Percentiles rank a stretch among this genome's conserved stretches.
Conservation (phyloP, 352 stramenopile genomes). For the Thalassiosira hispida region DNA sequence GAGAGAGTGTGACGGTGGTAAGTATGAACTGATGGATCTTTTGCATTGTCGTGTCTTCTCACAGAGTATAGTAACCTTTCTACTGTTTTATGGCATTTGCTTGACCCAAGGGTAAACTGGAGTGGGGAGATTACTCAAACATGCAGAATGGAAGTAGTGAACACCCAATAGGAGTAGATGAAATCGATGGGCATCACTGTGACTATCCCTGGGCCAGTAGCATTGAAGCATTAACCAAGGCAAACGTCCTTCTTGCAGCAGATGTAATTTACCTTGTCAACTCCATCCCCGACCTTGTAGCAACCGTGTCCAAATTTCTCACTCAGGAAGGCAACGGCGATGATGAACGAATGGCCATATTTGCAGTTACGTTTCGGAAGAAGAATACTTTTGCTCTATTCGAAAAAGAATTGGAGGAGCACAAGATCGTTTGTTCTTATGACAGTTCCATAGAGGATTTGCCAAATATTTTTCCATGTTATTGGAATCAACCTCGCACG, state of each 20-base stretch:
- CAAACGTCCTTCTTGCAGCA: conserved; percentile 69
- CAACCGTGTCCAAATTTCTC: conserved; percentile 48
- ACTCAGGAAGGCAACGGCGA: background rate
- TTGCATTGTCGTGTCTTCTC: background rate
- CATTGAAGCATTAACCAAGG: conserved; percentile 19
- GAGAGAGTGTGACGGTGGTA: conserved; percentile 4
- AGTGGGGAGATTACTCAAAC: conserved; percentile 61
- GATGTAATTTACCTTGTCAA: conserved; percentile 72
- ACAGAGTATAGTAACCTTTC: background rate
- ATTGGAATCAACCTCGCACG: conserved; percentile 58
- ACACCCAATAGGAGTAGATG: background rate
- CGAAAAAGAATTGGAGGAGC: conserved; percentile 42
- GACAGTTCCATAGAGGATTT: conserved; percentile 28
- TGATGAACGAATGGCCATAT: conserved; percentile 48
- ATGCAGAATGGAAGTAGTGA: background rate
- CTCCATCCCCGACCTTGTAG: conserved; percentile 50
- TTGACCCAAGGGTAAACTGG: conserved; percentile 51
- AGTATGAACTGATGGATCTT: conserved; percentile 1
- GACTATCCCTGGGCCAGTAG: background rate
- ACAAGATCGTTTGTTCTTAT: conserved; percentile 44
- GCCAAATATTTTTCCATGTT: conserved; percentile 60
- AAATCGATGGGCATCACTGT: background rate
- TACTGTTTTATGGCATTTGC: background rate
- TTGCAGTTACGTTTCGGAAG: conserved; percentile 67
- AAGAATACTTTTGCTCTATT: conserved; percentile 65